These are phyloP conservation scores for Russula brevipes DNA, from an alignment of 768 basidiomycete genomes.

Conservation along the genomic window DNA sequence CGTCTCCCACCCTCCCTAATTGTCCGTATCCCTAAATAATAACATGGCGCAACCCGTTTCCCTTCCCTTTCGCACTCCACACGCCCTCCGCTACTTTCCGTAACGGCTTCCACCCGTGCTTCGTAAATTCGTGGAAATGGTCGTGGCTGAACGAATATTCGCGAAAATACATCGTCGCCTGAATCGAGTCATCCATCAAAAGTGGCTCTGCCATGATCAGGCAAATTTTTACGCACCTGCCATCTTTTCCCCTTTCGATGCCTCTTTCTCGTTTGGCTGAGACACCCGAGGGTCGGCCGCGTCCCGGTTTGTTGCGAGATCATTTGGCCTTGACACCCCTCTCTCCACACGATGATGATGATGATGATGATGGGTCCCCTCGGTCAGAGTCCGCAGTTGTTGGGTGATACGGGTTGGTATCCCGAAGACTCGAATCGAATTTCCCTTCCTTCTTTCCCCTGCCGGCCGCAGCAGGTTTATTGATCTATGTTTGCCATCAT, in stretches of 20 bases:
- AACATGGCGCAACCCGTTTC: slow-evolving; percentile 4
- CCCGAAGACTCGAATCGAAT: not conserved
- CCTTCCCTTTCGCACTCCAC: not conserved
- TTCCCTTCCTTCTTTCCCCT: not conserved
- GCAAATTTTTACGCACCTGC: slow-evolving; percentile 7
- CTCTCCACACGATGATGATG: not conserved
- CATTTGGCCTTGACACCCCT: not conserved
- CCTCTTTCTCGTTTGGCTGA: slow-evolving; percentile 4
- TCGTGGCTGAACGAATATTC: slow-evolving; percentile 8
- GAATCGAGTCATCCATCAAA: slow-evolving; percentile 13
- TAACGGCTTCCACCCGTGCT: slow-evolving; percentile 6
- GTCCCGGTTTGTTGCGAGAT: slow-evolving; percentile 3
- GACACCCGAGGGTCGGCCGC: slow-evolving; percentile 4
- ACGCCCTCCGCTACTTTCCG: slow-evolving; percentile 11
- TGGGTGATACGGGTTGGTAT: slow-evolving; percentile 1
- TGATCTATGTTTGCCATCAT: slow-evolving; percentile 1
- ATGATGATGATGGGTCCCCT: not conserved
- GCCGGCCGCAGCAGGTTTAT: not conserved
- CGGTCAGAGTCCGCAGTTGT: slow-evolving; percentile 10
- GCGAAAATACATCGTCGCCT: slow-evolving; percentile 1
- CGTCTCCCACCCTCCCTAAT: not conserved
- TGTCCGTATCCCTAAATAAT: slow-evolving; percentile 2
- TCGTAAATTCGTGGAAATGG: not conserved
- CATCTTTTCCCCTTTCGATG: slow-evolving; percentile 18
- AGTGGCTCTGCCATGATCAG: slow-evolving; percentile 14